Evolutionary conservation across 2,329 filamentous ascomycete genomes (phyloP), one percentile per base, ranked within the genome.

Genomic region (Bipolaris sorokiniana): DNA sequence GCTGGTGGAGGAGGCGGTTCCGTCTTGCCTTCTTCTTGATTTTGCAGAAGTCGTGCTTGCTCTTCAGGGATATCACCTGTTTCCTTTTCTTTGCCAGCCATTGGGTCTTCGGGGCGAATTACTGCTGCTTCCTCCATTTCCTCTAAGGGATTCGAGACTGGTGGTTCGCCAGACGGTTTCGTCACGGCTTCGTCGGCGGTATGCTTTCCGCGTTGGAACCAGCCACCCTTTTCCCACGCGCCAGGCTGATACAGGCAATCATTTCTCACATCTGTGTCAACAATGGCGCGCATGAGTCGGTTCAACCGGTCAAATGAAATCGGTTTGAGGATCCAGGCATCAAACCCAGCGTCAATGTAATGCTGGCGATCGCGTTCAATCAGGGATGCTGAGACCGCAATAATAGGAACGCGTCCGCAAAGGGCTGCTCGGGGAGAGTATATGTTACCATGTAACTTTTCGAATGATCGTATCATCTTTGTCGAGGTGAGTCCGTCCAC

Each of bases 301-400:
- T 86, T 86, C 0, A 96, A 80, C 7, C 91, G 84, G 64, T 87
- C 86, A 71, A 96, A 96, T 58, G 94, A 88, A 42, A 96, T 90
- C 0, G 92, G 92, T 69, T 96, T 96, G 55, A 96, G 79, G 23
- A 97, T 92, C 92, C 92, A 96, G 22, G 90, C 92, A 64, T 96
- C 92, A 64, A 96, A 96, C 0, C 92, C 92, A 6, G 87, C 87
- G 42, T 90, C 82, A 41, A 92, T 84, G 64, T 96, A 97, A 0
- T 77, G 84, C 38, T 88, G 80, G 48, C 80, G 84, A 42, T 92
- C 84, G 16, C 81, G 83, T 72, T 96, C 92, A 1, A 90, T 70
- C 1, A 96, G 79, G 0, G 91, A 94, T 7, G 92, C 92, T 0
- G 92, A 96, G 0, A 96, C 91, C 0, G 91, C 92, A 65, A 97